phyloP scores from a whole-genome alignment of 495 filamentous ascomycete genomes.

The Penicillium nucicola region DNA sequence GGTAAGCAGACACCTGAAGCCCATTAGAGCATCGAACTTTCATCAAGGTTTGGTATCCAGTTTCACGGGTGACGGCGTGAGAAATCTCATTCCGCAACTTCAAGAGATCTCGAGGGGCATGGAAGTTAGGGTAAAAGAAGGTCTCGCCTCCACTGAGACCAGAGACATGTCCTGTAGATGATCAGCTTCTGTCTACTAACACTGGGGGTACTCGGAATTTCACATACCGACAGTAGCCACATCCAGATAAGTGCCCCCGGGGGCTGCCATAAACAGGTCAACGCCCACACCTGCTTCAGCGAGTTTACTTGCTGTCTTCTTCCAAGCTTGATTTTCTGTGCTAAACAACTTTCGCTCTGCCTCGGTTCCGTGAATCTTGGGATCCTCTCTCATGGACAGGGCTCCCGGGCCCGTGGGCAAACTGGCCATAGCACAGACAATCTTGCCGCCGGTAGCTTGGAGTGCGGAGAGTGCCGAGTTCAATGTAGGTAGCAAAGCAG shows the following conservation, averaged over 20 bases:
- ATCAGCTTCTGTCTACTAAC: constrained; percentile 11
- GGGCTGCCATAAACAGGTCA: constrained; percentile 91
- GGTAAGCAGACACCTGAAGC: constrained; percentile 87
- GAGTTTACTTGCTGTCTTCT: constrained; percentile 80
- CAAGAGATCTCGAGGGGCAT: constrained; percentile 75
- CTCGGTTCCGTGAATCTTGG: constrained; percentile 81
- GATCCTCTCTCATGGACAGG: constrained; percentile 80
- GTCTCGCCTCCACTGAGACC: constrained; percentile 80
- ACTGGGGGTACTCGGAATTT: neutral
- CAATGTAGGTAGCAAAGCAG: constrained; percentile 78
- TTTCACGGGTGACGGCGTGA: constrained; percentile 86
- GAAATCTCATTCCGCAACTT: constrained; percentile 84
- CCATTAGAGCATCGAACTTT: constrained; percentile 98
- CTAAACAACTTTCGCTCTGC: constrained; percentile 88
- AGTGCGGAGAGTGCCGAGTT: constrained; percentile 79
- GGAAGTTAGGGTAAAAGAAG: constrained; percentile 95
- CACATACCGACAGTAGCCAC: constrained; percentile 85
- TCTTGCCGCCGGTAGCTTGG: constrained; percentile 83
- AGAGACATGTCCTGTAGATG: constrained; percentile 34
- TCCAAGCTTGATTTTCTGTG: constrained; percentile 83
- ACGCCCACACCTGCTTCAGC: constrained; percentile 83
- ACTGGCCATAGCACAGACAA: constrained; percentile 79
- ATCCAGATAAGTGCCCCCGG: constrained; percentile 86
- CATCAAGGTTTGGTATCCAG: constrained; percentile 95
- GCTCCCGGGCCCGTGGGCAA: constrained; percentile 87